Evolutionary conservation across 306 rosid genomes (phyloP), one percentile per base, ranked within the genome.

Genomic region (Cicer bijugum): DNA sequence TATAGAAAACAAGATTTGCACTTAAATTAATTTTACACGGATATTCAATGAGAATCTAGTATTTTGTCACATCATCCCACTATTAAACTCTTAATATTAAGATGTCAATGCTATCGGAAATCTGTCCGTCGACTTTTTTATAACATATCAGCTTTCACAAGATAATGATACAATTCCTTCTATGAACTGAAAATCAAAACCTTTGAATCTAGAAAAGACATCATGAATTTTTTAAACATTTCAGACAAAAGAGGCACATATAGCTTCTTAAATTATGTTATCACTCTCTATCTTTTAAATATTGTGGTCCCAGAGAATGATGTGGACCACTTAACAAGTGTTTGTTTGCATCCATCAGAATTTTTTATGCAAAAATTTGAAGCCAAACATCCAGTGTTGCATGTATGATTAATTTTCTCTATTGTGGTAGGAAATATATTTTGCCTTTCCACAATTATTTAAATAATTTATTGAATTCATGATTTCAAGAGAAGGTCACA

Each of bases 261-360:
- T 61, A 72, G 85, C 58, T 69, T 58, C 74, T 72, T 65, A 71
- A 75, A 74, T 62, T 72, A 77, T 67, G 67, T 76, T 82, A 82
- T 72, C 72, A 70, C 39, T 52, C 33, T 60, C 51, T 46, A 12
- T 43, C 75, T 69, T 53, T 78, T 57, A 15, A 60, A 65, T 37
- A 53, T 53, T 12, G 71, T 80, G 83, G 86, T 83, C 85, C 84
- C 82, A 4, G 1, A 10, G 28, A 62, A 55, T 75, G 75, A 74
- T 77, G 58, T 69, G 59, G 53, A 84, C 76, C 84, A 67, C 67
- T 75, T 78, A 81, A 64, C 79, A 64, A 78, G 61, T 70, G 37
- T 80, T 45, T 58, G 59, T 19, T 48, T 43, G 69, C 47, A 50
- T 50, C 46, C 50, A 38, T 80, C 57, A 47, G 15, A 59, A 56